Base-by-base conservation (phyloP, 805 yeast genomes). In the Metschnikowia amazonensis region DNA sequence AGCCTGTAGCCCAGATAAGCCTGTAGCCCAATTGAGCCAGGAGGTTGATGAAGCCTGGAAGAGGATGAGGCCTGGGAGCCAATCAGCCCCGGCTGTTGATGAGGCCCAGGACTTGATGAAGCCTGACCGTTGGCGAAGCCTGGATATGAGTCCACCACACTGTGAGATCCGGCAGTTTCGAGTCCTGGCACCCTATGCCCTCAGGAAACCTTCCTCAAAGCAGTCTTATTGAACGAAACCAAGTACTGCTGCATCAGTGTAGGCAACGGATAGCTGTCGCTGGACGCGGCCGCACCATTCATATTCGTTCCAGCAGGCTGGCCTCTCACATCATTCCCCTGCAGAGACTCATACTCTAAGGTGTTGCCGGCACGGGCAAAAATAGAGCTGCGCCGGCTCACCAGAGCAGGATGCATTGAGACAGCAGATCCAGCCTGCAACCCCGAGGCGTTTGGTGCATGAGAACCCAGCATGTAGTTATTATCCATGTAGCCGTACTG, bases 201-300 rank as follows among this genome's bases (percentile, higher is more conserved):
- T 21, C 24, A 37, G 3, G 41, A 37, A 5, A 37, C 41, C 18
- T 37, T 37, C 41, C 33, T 28, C 27, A 37, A 37, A 9, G 41
- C 33, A 11, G 41, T 37, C 41, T 37, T 37, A 21, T 29, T 37
- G 17, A 21, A 28, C 7, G 41, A 35, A 10, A 35, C 41, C 27
- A 37, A 43, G 44, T 45, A 44, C 47, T 46, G 51, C 33, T 43
- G 47, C 49, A 45, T 45, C 49, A 48, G 50, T 21, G 47, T 21
- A 4, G 47, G 50, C 29, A 44, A 42, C 11, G 41, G 41, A n/a
- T 37, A 37, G 13, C 25, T 29, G 10, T 37, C 41, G 32, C 8
- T n/a, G n/a, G 32, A 18, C 9, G 33, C 2, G 29, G 33, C 8
- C 9, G 33, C 8, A 9, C 10, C 25, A n/a, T 20, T 21, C 17